Base-by-base conservation (phyloP, 352 stramenopile species). In the Phytophthora pisi region DNA sequence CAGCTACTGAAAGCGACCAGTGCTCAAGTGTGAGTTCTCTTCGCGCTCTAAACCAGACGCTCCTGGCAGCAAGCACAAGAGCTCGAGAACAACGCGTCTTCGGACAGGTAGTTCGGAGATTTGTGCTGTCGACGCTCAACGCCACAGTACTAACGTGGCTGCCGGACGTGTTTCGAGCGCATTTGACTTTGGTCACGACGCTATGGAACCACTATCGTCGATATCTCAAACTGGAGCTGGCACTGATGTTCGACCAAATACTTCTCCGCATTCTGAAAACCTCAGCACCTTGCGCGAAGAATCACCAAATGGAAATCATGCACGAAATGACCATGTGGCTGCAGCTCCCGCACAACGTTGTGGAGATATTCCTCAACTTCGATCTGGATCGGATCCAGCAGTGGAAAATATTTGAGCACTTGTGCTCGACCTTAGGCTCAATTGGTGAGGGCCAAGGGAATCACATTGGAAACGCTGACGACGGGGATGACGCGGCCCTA, bases 331-430 rank as follows among this genome's bases (percentile, higher is more conserved):
- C 66, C 4, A 81, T 78, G 26, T 93, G 82, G 85, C 73, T 96
- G 23, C 87, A 96, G 56, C 76, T 96, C 1, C 85, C 88, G 2
- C 86, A 93, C 67, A 96, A 96, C 36, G 82, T 96, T 10, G 84
- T 96, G 30, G 88, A 96, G 60, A 90, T 96, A 6, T 96, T 96
- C 50, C 64, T 93, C 20, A 96, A 96, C 56, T 96, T 95, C 46
- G 88, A 96, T 69, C 75, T 96, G 74, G 87, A 96, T 57, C 72
- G 86, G 20, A 81, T 95, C 13, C 88, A 96, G 52, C 85, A 95
- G 56, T 96, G 88, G 88, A 96, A 94, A 51, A 94, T 95, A 30
- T 95, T 95, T 50, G 88, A 96, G 64, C 88, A 93, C 34, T 79
- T 95, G 34, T 94, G 82, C 51, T 86, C 77, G 0, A 81, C 82